Conservation (phyloP, 306 rosid genomes). For the Prunus campanulata region DNA sequence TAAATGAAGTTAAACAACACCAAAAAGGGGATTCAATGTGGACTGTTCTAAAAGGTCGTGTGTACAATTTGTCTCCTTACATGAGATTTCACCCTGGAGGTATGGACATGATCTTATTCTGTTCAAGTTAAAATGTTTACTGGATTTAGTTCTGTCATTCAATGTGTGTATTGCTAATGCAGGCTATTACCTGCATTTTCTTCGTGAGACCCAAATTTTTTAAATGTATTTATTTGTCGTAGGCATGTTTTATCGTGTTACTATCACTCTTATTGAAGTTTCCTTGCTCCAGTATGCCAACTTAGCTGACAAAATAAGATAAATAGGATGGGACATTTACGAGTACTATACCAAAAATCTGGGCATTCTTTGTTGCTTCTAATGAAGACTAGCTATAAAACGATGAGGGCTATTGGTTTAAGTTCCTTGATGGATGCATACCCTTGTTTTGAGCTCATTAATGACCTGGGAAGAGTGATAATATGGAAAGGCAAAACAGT, state of each 20-base stretch:
- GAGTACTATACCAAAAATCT: not conserved
- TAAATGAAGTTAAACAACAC: slow-evolving; percentile 80
- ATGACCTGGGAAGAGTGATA: not conserved
- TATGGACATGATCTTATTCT: slow-evolving; percentile 32
- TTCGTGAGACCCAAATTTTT: not conserved
- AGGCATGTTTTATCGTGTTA: not conserved
- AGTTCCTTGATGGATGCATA: not conserved
- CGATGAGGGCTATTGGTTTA: not conserved
- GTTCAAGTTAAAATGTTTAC: slow-evolving; percentile 13
- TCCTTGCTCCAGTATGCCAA: not conserved
- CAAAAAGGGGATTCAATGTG: slow-evolving; percentile 80
- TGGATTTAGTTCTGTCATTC: not conserved
- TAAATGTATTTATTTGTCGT: not conserved
- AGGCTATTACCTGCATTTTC: not conserved
- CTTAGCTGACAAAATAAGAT: not conserved
- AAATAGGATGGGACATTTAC: not conserved
- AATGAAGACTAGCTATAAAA: not conserved
- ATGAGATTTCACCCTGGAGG: slow-evolving; percentile 98
- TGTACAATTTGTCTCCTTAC: slow-evolving; percentile 83
- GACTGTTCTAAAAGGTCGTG: slow-evolving; percentile 93
- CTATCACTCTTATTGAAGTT: not conserved
- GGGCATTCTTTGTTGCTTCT: not conserved
- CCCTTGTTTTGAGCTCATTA: not conserved
- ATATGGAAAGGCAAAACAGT: not conserved
- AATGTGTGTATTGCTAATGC: not conserved